These are phyloP conservation scores for Astraeus odoratus DNA, from an alignment of 768 basidiomycete species.

Conservation along the genomic window DNA sequence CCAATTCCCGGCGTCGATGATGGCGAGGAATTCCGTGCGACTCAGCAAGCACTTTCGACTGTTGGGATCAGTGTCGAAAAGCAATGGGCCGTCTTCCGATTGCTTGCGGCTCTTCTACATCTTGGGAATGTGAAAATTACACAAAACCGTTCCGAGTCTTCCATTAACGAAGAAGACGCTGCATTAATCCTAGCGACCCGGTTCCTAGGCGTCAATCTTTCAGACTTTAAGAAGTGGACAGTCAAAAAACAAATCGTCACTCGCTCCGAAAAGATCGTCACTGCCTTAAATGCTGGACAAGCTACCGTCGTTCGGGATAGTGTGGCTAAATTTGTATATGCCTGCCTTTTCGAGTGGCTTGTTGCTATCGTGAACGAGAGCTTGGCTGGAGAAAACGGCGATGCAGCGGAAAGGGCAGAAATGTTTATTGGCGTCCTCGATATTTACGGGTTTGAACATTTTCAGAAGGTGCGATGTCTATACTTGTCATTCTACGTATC, in stretches of 20 bases:
- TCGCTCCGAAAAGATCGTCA: slow-evolving; percentile 92
- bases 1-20: slow-evolving; percentile 93
- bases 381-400: slow-evolving; percentile 90
- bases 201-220: slow-evolving; percentile 82
- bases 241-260: slow-evolving; percentile 96
- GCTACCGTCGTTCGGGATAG: slow-evolving; percentile 93
- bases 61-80: slow-evolving; percentile 97
- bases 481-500: background rate
- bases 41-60: slow-evolving; percentile 91
- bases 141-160: slow-evolving; percentile 72
- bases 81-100: slow-evolving; percentile 96
- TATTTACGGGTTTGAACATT: slow-evolving; percentile 97
- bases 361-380: slow-evolving; percentile 97
- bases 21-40: slow-evolving; percentile 87
- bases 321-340: slow-evolving; percentile 98
- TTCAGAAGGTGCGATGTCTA: slow-evolving; percentile 65
- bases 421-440: slow-evolving; percentile 99
- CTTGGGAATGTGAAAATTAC: slow-evolving; percentile 96
- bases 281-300: slow-evolving; percentile 76
- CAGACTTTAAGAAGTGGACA: slow-evolving; percentile 98
- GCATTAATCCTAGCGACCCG: slow-evolving; percentile 76
- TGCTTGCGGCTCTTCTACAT: slow-evolving; percentile 89
- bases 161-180: slow-evolving; percentile 76
- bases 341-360: slow-evolving; percentile 97
- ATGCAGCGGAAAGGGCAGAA: slow-evolving; percentile 83